Percentiles rank a stretch among this genome's conserved stretches.
These are phyloP conservation scores for Verticillium dahliae DNA, from an alignment of 2,329 filamentous ascomycete species.

Conservation along the genomic window DNA sequence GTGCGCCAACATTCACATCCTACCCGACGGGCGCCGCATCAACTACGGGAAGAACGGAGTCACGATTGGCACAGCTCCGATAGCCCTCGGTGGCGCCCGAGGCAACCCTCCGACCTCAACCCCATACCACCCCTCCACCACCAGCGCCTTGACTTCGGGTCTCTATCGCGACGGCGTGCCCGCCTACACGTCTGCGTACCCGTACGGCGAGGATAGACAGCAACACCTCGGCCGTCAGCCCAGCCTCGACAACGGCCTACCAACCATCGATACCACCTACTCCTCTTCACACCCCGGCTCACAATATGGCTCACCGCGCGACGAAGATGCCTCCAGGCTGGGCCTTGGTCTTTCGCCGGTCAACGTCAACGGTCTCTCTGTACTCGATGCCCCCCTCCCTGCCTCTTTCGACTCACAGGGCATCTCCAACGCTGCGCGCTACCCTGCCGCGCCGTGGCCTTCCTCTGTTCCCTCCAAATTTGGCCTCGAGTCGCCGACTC, in stretches of 20 bases:
- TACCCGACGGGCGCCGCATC: conserved; percentile 87
- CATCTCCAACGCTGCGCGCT: conserved; percentile 83
- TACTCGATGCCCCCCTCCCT: conserved; percentile 85
- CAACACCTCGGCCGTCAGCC: conserved; percentile 40
- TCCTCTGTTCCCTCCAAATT: conserved; percentile 91
- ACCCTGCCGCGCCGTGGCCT: conserved; percentile 72
- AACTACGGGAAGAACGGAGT: conserved; percentile 70
- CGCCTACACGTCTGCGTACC: conserved; percentile 30
- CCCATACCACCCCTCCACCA: conserved; percentile 52
- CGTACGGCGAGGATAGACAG: conserved; percentile 31
- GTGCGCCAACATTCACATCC: conserved; percentile 92
- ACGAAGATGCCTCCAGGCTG: conserved; percentile 41
- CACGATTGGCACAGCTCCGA: conserved; percentile 51
- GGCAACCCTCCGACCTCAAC: conserved; percentile 52
- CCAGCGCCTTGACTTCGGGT: conserved; percentile 58
- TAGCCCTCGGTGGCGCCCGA: conserved; percentile 60
- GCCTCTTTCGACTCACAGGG: conserved; percentile 96
- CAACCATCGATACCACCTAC: conserved; percentile 52
- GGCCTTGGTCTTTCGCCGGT: conserved; percentile 76
- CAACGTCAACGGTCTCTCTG: conserved; percentile 68
- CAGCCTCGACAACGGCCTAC: conserved; percentile 48
- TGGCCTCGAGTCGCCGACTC: conserved; percentile 77
- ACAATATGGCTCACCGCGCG: conserved; percentile 74
- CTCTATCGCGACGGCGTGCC: conserved; percentile 37
- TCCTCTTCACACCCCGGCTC: conserved; percentile 44